Evolutionary conservation across 169 alveolate species (phyloP).

Genomic region (Perkinsus chesapeaki): DNA sequence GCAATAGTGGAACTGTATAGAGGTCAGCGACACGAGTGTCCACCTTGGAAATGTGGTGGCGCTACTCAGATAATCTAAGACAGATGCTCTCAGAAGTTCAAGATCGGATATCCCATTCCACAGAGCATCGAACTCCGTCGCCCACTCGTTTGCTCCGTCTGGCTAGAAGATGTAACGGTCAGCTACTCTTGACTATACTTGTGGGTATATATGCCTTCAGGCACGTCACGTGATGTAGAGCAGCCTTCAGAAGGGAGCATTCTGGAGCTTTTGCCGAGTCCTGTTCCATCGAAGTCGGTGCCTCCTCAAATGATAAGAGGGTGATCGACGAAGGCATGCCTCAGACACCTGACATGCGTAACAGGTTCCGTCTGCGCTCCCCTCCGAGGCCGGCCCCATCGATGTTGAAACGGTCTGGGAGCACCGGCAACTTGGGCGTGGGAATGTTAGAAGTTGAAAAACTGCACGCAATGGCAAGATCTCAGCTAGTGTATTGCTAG

Average conservation of each 20-base stretch:
- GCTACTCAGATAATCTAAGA: not conserved
- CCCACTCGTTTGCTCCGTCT: not conserved
- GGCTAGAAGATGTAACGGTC: not conserved
- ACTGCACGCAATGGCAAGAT: not conserved
- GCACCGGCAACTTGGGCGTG: not conserved
- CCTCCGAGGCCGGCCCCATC: not conserved
- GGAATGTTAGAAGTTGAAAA: not conserved
- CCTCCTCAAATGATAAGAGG: not conserved
- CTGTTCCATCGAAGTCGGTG: not conserved
- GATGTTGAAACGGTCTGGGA: not conserved
- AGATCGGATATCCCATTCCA: not conserved
- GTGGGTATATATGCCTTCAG: not conserved
- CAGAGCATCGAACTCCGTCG: not conserved
- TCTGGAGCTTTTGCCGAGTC: not conserved
- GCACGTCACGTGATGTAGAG: not conserved
- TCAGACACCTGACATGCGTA: not conserved
- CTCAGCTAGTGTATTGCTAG: not conserved
- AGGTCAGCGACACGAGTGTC: not conserved
- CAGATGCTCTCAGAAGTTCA: not conserved
- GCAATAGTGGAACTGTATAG: not conserved
- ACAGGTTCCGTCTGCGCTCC: not conserved
- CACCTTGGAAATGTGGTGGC: not conserved
- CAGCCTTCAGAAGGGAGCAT: not conserved
- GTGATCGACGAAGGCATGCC: not conserved
- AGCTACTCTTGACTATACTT: not conserved